Evolutionary conservation across 2,329 filamentous ascomycete genomes (phyloP), one percentile per base, ranked within the genome.

Genomic region (Alternaria infectoria): DNA sequence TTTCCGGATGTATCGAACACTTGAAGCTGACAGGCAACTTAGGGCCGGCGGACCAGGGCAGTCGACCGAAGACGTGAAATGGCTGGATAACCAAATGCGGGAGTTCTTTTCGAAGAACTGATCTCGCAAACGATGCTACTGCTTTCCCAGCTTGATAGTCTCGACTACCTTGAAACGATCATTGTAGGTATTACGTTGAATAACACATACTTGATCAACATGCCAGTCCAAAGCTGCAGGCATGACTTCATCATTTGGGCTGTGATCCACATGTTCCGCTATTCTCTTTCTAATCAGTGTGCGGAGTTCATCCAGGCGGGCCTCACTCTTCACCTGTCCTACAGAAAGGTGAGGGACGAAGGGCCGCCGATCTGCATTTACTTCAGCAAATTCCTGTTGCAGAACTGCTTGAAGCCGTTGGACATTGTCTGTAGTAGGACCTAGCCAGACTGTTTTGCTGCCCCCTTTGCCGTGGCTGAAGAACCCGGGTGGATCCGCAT

Each of bases 21-120:
- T 26, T 43, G n/a, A 51, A 56, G 61, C 59, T 70, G 52, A 76
- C 47, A 15, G 25, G 36, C 19, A 19, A 51, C 13, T 9, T 50
- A 81, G 91, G 91, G 2, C 91, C 91, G 8, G 91, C 79, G 91
- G 91, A 2, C 91, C 91, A 5, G 91, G 91, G 0, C 84, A 90
- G n/a, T 91, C 86, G 68, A 86, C 85, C 61, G 88, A 90, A 30
- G 91, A 94, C 76, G 85, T 90, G 3, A 86, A 87, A 71, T 94
- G 91, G 90, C 81, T 94, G 45, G 89, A 93, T 73, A 82, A 87
- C 26, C 86, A 86, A 67, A 74, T 92, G 61, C 82, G 80, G 15
- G 78, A 79, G 7, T 86, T 90, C 55, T 86, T 89, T 62, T 79
- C 65, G 11, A 65, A 68, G 26, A 74, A 74, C 36, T 63, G 44